phyloP scores from a whole-genome alignment of 345 rosid species.

The Sisymbrium irio region DNA sequence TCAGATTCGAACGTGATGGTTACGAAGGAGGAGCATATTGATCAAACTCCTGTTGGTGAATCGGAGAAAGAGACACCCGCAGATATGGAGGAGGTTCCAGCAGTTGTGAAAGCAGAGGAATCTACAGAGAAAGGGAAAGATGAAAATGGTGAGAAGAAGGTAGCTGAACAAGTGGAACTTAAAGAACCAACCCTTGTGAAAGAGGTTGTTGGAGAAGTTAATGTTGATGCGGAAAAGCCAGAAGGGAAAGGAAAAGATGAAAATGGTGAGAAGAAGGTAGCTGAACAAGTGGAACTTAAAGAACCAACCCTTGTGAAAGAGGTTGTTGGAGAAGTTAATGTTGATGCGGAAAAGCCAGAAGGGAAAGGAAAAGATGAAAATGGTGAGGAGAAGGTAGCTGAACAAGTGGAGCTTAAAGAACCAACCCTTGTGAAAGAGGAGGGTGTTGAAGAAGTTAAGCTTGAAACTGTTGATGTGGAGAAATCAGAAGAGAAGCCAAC shows the following conservation, averaged over 20 bases:
- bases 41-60: conserved; percentile 13
- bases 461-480: neutral
- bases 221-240: conserved; percentile 6
- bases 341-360: conserved; percentile 1
- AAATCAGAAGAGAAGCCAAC: conserved; percentile 12
- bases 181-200: conserved; percentile 16
- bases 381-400: conserved; percentile 19
- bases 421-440: conserved; percentile 4
- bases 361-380: conserved; percentile 8
- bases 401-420: conserved; percentile 20
- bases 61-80: conserved; percentile 20
- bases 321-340: neutral
- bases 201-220: conserved; percentile 1
- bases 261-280: conserved; percentile 29
- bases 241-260: conserved; percentile 4
- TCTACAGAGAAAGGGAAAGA: conserved; percentile 9
- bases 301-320: conserved; percentile 18
- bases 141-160: conserved; percentile 28
- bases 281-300: conserved; percentile 16
- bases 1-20: conserved; percentile 1
- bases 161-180: conserved; percentile 22
- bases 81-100: conserved; percentile 17
- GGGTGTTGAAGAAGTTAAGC: neutral
- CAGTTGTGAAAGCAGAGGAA: conserved; percentile 27
- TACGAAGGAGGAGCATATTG: conserved; percentile 4